Conservation (phyloP, 2,329 filamentous ascomycete species). For the Alternaria triticimaculans region DNA sequence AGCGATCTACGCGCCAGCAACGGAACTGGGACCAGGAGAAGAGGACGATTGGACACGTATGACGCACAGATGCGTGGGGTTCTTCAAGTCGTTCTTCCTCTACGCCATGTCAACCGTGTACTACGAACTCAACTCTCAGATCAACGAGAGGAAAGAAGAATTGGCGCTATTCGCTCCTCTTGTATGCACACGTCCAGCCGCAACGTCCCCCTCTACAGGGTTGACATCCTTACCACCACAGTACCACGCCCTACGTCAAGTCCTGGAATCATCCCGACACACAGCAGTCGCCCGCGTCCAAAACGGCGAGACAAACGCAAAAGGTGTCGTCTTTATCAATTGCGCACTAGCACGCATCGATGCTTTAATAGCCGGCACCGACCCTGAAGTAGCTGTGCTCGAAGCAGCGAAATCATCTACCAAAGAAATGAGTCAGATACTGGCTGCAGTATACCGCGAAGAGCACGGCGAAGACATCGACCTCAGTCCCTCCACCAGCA, state of each 20-base stretch:
- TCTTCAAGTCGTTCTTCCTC: conserved; percentile 32
- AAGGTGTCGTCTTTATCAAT: conserved; percentile 27
- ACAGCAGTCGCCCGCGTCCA: conserved; percentile 20
- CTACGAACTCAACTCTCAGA: conserved; percentile 28
- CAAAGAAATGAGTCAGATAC: conserved; percentile 16
- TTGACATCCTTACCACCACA: conserved; percentile 13
- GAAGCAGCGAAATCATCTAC: conserved; percentile 25
- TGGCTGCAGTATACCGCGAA: conserved; percentile 24
- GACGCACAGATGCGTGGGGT: conserved; percentile 27
- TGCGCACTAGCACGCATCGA: conserved; percentile 35
- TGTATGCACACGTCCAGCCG: background rate
- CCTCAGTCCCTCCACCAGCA: conserved; percentile 5
- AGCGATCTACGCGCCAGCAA: conserved; percentile 25
- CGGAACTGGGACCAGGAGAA: conserved; percentile 2
- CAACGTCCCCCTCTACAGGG: conserved; percentile 5
- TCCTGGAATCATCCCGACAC: conserved; percentile 12
- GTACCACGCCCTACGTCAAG: conserved; percentile 18
- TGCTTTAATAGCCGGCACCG: conserved; percentile 19
- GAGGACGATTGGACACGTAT: conserved; percentile 34
- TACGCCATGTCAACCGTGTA: conserved; percentile 34
- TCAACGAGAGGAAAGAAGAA: conserved; percentile 18
- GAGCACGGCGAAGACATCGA: conserved; percentile 33
- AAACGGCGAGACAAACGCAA: conserved; percentile 37
- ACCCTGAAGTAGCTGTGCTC: conserved; percentile 25
- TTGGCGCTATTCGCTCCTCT: background rate